Evolutionary conservation across 805 yeast species (phyloP).

Genomic region (Cyberlindnera americana): DNA sequence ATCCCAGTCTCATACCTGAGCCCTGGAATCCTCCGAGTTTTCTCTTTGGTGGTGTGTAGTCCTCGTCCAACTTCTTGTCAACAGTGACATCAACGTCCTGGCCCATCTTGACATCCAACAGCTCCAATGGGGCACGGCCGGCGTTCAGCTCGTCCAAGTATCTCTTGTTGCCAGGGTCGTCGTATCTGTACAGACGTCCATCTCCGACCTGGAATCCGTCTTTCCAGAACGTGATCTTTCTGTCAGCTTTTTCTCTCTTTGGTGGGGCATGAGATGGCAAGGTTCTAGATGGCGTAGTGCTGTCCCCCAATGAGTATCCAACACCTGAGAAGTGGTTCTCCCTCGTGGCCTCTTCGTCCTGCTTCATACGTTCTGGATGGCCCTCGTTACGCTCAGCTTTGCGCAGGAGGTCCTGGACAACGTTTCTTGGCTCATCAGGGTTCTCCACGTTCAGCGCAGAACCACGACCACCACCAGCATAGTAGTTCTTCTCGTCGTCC

Average conservation of each 20-base stretch:
- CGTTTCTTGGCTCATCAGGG: constrained; percentile 44
- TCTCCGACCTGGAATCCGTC: constrained; percentile 96
- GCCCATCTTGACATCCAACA: constrained; percentile 79
- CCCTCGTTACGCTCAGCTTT: constrained; percentile 65
- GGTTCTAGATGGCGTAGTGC: constrained; percentile 30
- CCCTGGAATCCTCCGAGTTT: constrained; percentile 70
- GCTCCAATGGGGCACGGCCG: constrained; percentile 86
- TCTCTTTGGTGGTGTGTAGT: constrained; percentile 65
- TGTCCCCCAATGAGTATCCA: constrained; percentile 40
- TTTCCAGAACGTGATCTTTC: constrained; percentile 92
- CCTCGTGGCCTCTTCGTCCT: constrained; percentile 32
- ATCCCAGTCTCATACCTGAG: constrained; percentile 80
- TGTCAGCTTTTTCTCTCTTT: constrained; percentile 49
- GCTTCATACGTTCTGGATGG: constrained; percentile 24
- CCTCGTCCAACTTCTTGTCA: constrained; percentile 76
- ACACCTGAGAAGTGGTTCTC: constrained; percentile 31
- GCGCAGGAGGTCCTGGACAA: constrained; percentile 54
- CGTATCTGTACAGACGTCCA: constrained; percentile 80
- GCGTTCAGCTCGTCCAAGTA: constrained; percentile 76
- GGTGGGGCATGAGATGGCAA: constrained; percentile 33
- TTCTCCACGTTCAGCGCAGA: constrained; percentile 79
- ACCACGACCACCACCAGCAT: constrained; percentile 66
- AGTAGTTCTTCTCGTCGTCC: constrained; percentile 57
- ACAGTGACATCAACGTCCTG: constrained; percentile 93
- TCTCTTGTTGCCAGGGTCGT: constrained; percentile 83